phyloP scores from a whole-genome alignment of 805 yeast genomes.

The Candida stauntonica region DNA sequence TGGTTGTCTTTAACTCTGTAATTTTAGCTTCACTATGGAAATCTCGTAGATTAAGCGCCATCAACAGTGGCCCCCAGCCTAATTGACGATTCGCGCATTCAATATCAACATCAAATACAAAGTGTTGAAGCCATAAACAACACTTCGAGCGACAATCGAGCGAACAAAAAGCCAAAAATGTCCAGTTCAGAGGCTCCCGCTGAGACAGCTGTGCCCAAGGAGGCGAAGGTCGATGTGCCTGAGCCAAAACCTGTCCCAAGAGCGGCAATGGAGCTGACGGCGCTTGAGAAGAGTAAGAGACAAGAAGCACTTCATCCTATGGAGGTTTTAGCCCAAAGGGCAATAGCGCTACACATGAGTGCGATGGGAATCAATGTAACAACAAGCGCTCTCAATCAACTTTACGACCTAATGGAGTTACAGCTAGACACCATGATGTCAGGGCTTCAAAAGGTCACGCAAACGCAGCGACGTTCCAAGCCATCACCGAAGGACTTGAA shows the following conservation, averaged over 20 bases:
- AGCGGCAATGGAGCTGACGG: constrained; percentile 1
- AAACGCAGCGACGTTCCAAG: constrained; percentile 54
- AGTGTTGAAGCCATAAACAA: constrained; percentile 95
- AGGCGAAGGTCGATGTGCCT: too few relatives aligned
- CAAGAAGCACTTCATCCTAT: constrained; percentile 23
- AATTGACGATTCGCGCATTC: too few relatives aligned
- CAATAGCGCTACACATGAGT: constrained; percentile 35
- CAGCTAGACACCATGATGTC: constrained; percentile 37
- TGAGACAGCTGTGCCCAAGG: neutral
- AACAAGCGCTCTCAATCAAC: constrained; percentile 34
- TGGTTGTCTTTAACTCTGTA: too few relatives aligned
- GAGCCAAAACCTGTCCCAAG: constrained; percentile 1
- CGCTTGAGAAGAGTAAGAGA: constrained; percentile 2
- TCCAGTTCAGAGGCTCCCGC: neutral
- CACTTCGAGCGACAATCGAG: constrained; percentile 50
- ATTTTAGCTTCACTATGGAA: too few relatives aligned
- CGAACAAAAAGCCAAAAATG: neutral
- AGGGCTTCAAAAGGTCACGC: constrained; percentile 46
- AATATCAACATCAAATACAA: too few relatives aligned
- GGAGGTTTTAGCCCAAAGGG: constrained; percentile 30
- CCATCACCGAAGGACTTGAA: constrained; percentile 50
- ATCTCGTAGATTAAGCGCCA: too few relatives aligned
- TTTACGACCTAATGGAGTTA: constrained; percentile 32
- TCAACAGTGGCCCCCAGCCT: too few relatives aligned
- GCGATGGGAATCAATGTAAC: constrained; percentile 30